Evolutionary conservation across 2,329 filamentous ascomycete genomes (phyloP).

Genomic region (Pyrenophora teres): DNA sequence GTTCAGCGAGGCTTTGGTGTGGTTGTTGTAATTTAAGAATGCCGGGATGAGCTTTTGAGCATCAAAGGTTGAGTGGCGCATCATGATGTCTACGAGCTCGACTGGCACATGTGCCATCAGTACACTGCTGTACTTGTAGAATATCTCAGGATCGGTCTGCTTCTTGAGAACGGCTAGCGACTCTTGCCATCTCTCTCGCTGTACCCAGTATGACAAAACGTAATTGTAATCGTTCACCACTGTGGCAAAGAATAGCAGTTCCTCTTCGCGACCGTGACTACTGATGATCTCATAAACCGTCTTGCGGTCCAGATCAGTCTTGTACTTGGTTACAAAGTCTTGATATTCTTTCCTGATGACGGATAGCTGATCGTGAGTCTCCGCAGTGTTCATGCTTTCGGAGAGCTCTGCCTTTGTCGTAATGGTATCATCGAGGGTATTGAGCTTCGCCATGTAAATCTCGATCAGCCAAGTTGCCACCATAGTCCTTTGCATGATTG

Average conservation of each 20-base stretch:
- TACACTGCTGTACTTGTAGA: conserved; percentile 97
- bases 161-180: conserved; percentile 87
- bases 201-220: conserved; percentile 95
- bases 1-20: conserved; percentile 67
- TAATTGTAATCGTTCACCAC: conserved; percentile 91
- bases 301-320: conserved; percentile 83
- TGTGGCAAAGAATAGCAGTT: conserved; percentile 88
- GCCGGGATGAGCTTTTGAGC: conserved; percentile 90
- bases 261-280: conserved; percentile 91
- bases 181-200: conserved; percentile 88
- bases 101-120: conserved; percentile 86
- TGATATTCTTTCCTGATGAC: conserved; percentile 78
- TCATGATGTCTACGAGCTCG: conserved; percentile 91
- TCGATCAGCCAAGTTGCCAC: conserved; percentile 94
- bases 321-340: conserved; percentile 84
- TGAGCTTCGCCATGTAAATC: conserved; percentile 96
- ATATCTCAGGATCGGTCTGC: conserved; percentile 89
- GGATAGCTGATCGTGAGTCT: conserved; percentile 73
- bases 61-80: conserved; percentile 85
- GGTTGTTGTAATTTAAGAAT: conserved; percentile 89
- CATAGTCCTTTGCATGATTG: conserved; percentile 92
- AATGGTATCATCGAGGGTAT: conserved; percentile 91
- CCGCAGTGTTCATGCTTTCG: conserved; percentile 70
- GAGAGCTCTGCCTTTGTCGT: conserved; percentile 83
- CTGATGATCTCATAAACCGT: conserved; percentile 96